phyloP scores from a whole-genome alignment of 257 asterid genomes.

The Solanum piurae region DNA sequence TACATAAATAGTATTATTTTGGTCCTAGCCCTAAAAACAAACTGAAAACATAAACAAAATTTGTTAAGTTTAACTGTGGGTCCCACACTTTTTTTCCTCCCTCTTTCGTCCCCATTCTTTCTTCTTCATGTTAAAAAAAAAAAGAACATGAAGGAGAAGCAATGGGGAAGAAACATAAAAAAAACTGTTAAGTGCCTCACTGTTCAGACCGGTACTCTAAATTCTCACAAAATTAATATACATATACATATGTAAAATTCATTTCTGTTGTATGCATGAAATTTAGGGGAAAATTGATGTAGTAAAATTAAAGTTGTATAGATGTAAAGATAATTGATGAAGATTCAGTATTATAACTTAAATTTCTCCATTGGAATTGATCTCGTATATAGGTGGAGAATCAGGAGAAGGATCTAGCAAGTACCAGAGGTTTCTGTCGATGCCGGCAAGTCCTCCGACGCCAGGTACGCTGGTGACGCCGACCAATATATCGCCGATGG shows the following conservation, averaged over 20 bases:
- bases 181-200: constrained; percentile 14
- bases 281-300: not conserved
- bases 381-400: constrained; percentile 12
- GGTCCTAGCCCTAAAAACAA: no score
- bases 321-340: not conserved
- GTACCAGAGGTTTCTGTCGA: constrained; percentile 46
- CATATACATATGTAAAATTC: no score
- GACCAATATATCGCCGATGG: constrained; percentile 30
- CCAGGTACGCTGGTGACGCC: constrained; percentile 40
- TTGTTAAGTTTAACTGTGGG: no score
- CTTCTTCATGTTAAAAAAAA: no score
- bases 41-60: no score
- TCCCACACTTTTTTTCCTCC: no score
- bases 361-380: not conserved
- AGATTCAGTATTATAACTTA: not conserved
- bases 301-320: not conserved
- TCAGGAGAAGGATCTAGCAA: constrained; percentile 34
- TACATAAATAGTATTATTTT: no score
- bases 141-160: no score
- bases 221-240: no score
- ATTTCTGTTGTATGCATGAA: not conserved
- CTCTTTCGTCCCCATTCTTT: no score
- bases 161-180: no score
- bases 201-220: constrained; percentile 24
- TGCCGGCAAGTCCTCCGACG: constrained; percentile 38